Conservation (phyloP, 1,284 basidiomycete species). For the Sporisorium sorghi region DNA sequence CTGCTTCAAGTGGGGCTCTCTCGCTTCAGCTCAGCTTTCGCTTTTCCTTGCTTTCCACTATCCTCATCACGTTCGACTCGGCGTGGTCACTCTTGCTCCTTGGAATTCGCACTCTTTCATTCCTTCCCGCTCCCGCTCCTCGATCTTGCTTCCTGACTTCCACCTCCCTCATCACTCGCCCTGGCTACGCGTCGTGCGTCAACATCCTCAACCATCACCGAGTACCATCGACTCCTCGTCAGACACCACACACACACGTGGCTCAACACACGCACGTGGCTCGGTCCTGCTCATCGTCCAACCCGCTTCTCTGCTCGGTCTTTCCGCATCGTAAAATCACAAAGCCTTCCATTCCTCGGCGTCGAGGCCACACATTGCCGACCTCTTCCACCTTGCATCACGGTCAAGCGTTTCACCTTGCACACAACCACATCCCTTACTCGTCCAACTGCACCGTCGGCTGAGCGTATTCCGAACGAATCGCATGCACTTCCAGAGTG, state of each 20-base stretch:
- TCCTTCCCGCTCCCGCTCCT: background rate
- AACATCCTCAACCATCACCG: background rate
- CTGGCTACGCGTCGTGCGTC: slow-evolving; percentile 3
- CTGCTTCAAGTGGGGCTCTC: slow-evolving; percentile 1
- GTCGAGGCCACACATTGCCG: too few relatives aligned
- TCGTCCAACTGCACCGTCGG: background rate
- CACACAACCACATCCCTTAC: background rate
- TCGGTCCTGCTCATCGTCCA: slow-evolving; percentile 1
- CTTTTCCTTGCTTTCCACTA: slow-evolving; percentile 4
- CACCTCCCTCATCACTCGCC: background rate
- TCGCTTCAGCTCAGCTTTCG: slow-evolving; percentile 8
- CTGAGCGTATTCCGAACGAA: background rate
- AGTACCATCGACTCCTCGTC: background rate
- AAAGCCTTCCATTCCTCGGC: too few relatives aligned
- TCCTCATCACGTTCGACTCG: slow-evolving; percentile 12
- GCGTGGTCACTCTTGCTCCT: background rate
- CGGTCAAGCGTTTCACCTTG: background rate
- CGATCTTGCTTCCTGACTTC: background rate
- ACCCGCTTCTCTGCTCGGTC: background rate
- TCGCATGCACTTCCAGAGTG: background rate
- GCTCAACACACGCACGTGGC: slow-evolving; percentile 1
- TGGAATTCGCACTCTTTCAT: background rate
- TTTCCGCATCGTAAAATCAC: slow-evolving; percentile 7
- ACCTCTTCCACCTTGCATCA: background rate
- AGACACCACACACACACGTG: background rate